Evolutionary conservation across 352 stramenopile species (phyloP).

Genomic region (Phytophthora pistaciae): DNA sequence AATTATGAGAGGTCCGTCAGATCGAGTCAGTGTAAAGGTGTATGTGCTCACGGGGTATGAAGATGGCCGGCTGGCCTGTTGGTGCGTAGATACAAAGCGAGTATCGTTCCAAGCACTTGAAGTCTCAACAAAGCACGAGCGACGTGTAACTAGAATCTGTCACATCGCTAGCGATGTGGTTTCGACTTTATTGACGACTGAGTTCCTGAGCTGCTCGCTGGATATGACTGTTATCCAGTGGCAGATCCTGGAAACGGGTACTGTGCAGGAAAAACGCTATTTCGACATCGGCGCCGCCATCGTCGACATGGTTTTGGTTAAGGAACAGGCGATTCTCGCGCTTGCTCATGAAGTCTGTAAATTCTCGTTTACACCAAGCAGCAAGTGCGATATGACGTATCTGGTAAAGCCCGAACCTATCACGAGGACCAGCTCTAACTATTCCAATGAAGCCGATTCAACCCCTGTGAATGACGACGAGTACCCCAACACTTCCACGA

Average conservation of each 20-base stretch:
- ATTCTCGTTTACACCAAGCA: constrained; percentile 28
- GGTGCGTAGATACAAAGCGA: constrained; percentile 29
- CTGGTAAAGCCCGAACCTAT: constrained; percentile 8
- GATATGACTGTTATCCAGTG: constrained; percentile 79
- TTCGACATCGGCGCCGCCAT: constrained; percentile 69
- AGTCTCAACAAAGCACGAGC: constrained; percentile 49
- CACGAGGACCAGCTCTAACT: background rate
- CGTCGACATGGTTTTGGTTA: constrained; percentile 50
- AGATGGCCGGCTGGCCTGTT: constrained; percentile 59
- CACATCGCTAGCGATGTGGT: constrained; percentile 11
- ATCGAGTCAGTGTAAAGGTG: background rate
- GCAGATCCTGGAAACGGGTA: constrained; percentile 30
- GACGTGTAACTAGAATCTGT: constrained; percentile 48
- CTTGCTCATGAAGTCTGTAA: constrained; percentile 54
- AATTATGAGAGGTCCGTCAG: constrained; percentile 17
- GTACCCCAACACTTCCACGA: constrained; percentile 24
- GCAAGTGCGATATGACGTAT: constrained; percentile 16
- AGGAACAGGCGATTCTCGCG: constrained; percentile 34
- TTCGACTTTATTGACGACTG: background rate
- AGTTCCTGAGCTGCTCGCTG: constrained; percentile 62
- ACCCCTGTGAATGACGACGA: constrained; percentile 1
- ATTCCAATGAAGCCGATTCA: background rate
- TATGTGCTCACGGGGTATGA: constrained; percentile 59
- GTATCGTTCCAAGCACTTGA: constrained; percentile 38
- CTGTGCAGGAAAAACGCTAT: constrained; percentile 61